Base-by-base conservation (phyloP, 73 alveolate species). In the Paramecium pentaurelia region DNA sequence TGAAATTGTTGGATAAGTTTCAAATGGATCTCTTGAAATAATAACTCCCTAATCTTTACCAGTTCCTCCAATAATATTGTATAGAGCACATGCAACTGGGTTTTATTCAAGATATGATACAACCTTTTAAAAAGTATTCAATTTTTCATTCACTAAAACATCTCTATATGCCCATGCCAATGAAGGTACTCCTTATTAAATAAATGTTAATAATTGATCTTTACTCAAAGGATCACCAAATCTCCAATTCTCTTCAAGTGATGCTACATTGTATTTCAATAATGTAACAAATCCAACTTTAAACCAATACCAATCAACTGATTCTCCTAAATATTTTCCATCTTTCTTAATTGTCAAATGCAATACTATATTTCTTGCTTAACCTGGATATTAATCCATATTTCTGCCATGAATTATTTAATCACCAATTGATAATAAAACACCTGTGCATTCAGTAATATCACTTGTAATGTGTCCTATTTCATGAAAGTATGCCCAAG, bases 231-330 rank as follows among this genome's bases (percentile, higher is more conserved):
- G 18, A 45, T 47, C 32, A 2, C 77, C 91, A 47, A 80, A 45
- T 27, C 91, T 80, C 91, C 91, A 80, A 80, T 80, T 80, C 49
- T 80, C 91, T 14, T 80, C 91, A 8, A 80, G 30, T 0, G 91
- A 45, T 10, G 91, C 91, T 8, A 80, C 91, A 44, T 80, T 80
- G 18, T 80, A 80, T 49, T 80, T 80, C 25, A 80, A 47, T 25
- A 80, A 49, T 1, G 91, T 80, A 42, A 80, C 91, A 64, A 80
- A 80, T 27, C 91, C 91, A 45, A 80, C 91, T 22, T 80, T 80
- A 28, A 80, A 80, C 91, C 91, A 80, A 80, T 80, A 80, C 91
- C 91, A 80, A 80, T 80, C 91, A 80, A 80, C 91, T 45, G 91
- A 80, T 80, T 80, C 91, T 49, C 91, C 91, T 20, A 80, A 25